Evolutionary conservation across 495 filamentous ascomycete genomes (phyloP).

Genomic region (Xylaria sp.): DNA sequence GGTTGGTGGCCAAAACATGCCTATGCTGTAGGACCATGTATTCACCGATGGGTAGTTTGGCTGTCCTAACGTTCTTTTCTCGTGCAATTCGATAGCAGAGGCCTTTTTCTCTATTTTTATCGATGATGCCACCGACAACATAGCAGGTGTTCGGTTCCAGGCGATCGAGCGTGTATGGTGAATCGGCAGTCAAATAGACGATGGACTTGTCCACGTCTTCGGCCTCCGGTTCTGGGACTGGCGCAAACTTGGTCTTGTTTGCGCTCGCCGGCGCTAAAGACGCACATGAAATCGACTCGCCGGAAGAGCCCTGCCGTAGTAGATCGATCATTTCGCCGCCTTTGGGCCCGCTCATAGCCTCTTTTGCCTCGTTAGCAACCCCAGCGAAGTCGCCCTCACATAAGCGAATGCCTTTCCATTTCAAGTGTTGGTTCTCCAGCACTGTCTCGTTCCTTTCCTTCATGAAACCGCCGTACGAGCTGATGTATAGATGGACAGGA

Average conservation of each 20-base stretch:
- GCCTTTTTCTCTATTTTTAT: conserved; percentile 94
- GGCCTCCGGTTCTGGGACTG: conserved; percentile 38
- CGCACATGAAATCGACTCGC: conserved; percentile 36
- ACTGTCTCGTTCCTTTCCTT: conserved; percentile 80
- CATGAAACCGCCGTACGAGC: conserved; percentile 77
- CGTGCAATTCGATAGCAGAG: conserved; percentile 85
- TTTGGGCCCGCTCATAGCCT: conserved; percentile 61
- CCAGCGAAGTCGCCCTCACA: conserved; percentile 71
- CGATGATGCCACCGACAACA: conserved; percentile 92
- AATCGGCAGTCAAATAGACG: conserved; percentile 90
- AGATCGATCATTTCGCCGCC: conserved; percentile 63
- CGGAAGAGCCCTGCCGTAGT: conserved; percentile 53
- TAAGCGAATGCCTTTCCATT: conserved; percentile 81
- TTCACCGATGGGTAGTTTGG: conserved; percentile 89
- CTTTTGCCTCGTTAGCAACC: conserved; percentile 64
- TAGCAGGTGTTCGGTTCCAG: conserved; percentile 88
- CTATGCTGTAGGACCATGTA: conserved; percentile 89
- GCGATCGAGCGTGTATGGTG: conserved; percentile 76
- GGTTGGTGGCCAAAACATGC: conserved; percentile 86
- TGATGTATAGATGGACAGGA: conserved; percentile 73
- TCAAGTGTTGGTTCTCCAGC: conserved; percentile 68
- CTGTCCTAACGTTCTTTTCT: conserved; percentile 78
- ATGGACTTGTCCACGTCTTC: conserved; percentile 55
- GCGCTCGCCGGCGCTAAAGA: conserved; percentile 14
- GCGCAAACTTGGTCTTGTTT: conserved; percentile 31